Percentiles rank a stretch among this genome's conserved stretches.
phyloP scores from a whole-genome alignment of 768 basidiomycete genomes.

The Tricholoma matsutake region DNA sequence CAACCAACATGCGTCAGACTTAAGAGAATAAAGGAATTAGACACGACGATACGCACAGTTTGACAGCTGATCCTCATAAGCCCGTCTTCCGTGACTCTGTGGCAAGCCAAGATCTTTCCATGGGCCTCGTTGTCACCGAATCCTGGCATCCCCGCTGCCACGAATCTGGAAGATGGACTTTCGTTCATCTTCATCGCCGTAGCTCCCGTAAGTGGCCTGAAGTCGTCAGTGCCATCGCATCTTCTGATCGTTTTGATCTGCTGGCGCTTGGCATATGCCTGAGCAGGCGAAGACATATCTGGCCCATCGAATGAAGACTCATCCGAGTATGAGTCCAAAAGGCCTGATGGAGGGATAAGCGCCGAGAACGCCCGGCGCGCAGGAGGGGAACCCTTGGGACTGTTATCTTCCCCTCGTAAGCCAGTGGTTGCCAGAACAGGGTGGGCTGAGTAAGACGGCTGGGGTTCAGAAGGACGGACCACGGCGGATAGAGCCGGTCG shows the following conservation, averaged over 20 bases:
- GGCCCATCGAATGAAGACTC: conserved; percentile 62
- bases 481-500: conserved; percentile 68
- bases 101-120: conserved; percentile 93
- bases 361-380: conserved; percentile 76
- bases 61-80: conserved; percentile 81
- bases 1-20: conserved; percentile 5
- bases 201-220: conserved; percentile 68
- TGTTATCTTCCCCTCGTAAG: conserved; percentile 21
- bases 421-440: conserved; percentile 33
- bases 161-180: conserved; percentile 55
- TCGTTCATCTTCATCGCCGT: conserved; percentile 52
- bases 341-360: conserved; percentile 60
- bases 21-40: conserved; percentile 6
- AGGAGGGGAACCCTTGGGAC: conserved; percentile 43
- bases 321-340: conserved; percentile 42
- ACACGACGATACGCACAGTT: conserved; percentile 56
- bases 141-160: conserved; percentile 67
- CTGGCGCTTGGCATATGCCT: conserved; percentile 76
- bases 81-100: conserved; percentile 91
- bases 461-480: conserved; percentile 43
- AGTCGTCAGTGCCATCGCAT: conserved; percentile 81
- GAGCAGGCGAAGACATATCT: conserved; percentile 78
- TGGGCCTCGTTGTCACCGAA: conserved; percentile 92
- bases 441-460: conserved; percentile 39
- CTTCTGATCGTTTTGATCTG: conserved; percentile 74